Conservation (phyloP, 2,329 filamentous ascomycete genomes). For the Helotiales sp. region DNA sequence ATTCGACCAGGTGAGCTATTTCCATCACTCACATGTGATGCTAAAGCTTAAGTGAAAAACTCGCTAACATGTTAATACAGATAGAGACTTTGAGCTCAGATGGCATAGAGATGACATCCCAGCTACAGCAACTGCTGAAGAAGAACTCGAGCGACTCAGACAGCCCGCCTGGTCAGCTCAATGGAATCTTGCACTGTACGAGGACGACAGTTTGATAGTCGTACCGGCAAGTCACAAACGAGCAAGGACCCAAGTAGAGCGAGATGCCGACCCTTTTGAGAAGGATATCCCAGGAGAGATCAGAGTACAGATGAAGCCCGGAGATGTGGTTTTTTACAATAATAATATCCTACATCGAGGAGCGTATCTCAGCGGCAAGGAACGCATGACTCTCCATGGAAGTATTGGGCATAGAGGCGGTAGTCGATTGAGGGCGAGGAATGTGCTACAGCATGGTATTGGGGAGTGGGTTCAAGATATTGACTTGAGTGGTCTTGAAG, state of each 20-base stretch:
- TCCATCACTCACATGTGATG: neutral
- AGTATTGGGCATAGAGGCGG: slow-evolving; percentile 67
- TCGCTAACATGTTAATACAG: slow-evolving; percentile 34
- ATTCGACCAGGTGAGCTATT: slow-evolving; percentile 60
- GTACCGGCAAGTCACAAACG: slow-evolving; percentile 78
- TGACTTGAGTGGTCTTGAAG: slow-evolving; percentile 56
- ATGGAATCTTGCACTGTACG: slow-evolving; percentile 83
- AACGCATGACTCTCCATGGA: slow-evolving; percentile 75
- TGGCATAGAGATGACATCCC: slow-evolving; percentile 89
- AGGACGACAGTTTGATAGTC: slow-evolving; percentile 75
- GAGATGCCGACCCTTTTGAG: slow-evolving; percentile 69
- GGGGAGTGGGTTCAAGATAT: slow-evolving; percentile 67
- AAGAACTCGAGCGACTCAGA: slow-evolving; percentile 67
- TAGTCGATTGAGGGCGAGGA: slow-evolving; percentile 63
- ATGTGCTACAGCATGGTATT: slow-evolving; percentile 77
- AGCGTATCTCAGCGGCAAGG: slow-evolving; percentile 61
- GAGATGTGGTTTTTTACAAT: slow-evolving; percentile 86
- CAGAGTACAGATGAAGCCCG: slow-evolving; percentile 68
- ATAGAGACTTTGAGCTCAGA: slow-evolving; percentile 71
- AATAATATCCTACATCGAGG: slow-evolving; percentile 85
- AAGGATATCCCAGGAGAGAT: slow-evolving; percentile 65
- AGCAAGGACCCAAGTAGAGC: slow-evolving; percentile 71
- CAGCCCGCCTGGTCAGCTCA: slow-evolving; percentile 76
- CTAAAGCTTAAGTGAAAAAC: neutral
- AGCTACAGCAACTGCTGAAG: slow-evolving; percentile 64